Evolutionary conservation across 2,329 filamentous ascomycete genomes (phyloP).

Genomic region (Xylariaceae sp.): DNA sequence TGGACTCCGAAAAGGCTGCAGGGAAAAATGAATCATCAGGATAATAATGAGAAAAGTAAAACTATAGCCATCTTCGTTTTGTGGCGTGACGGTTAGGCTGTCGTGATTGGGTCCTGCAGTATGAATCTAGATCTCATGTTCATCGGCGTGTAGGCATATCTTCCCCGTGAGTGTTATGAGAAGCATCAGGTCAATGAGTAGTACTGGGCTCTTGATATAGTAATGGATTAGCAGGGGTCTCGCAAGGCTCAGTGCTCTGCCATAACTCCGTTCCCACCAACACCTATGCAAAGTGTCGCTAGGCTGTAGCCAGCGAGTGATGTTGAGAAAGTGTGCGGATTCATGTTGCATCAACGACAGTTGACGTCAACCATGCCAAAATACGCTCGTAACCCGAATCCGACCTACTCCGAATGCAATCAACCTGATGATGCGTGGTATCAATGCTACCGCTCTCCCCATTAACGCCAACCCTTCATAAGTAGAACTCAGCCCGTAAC

Average conservation of each 20-base stretch:
- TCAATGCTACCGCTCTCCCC: slow-evolving; percentile 20
- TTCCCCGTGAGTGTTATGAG: background rate
- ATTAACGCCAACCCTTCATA: slow-evolving; percentile 21
- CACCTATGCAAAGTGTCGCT: background rate
- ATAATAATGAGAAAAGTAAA: background rate
- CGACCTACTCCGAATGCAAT: slow-evolving; percentile 20
- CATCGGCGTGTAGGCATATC: background rate
- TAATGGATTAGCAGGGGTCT: background rate
- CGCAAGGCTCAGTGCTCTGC: background rate
- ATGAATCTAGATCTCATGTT: background rate
- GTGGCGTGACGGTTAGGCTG: background rate
- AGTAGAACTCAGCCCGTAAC: slow-evolving; percentile 14
- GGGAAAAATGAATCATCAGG: background rate
- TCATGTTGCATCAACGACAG: background rate
- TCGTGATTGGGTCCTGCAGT: background rate
- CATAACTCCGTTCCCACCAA: background rate
- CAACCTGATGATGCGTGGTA: slow-evolving; percentile 22
- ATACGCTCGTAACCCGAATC: slow-evolving; percentile 12
- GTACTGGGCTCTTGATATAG: background rate
- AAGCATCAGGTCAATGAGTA: background rate
- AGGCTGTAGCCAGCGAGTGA: background rate
- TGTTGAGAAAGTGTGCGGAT: background rate
- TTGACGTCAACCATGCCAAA: background rate
- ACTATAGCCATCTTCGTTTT: background rate
- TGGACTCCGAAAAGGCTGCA: background rate